phyloP scores from a whole-genome alignment of 495 filamentous ascomycete species.

The Penicillium angulare region DNA sequence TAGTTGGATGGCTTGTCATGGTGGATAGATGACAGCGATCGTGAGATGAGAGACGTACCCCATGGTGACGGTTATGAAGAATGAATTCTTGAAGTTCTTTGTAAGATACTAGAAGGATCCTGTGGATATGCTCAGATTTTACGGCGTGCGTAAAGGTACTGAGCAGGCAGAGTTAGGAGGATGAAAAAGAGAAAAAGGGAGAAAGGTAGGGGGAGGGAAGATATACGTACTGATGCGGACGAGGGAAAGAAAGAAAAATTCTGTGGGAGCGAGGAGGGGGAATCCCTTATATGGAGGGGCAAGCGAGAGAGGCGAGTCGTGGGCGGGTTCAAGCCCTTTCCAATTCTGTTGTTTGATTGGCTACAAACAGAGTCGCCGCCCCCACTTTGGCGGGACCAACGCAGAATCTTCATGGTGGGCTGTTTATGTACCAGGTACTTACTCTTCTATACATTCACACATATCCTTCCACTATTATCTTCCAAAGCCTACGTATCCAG shows the following conservation, averaged over 20 bases:
- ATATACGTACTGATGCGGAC: constrained; percentile 54
- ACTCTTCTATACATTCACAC: not conserved
- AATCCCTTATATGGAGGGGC: constrained; percentile 55
- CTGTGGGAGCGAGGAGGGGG: constrained; percentile 45
- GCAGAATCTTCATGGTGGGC: constrained; percentile 41
- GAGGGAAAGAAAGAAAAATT: constrained; percentile 39
- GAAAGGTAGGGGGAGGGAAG: constrained; percentile 28
- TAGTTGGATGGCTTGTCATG: not conserved
- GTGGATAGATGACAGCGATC: not conserved
- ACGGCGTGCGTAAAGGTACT: constrained; percentile 56
- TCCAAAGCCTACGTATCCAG: not conserved
- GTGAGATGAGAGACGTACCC: constrained; percentile 49
- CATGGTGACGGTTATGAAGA: constrained; percentile 46
- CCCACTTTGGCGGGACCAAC: constrained; percentile 24
- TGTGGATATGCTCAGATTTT: constrained; percentile 46
- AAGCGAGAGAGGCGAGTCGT: constrained; percentile 48
- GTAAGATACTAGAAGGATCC: constrained; percentile 44
- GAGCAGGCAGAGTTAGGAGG: constrained; percentile 38
- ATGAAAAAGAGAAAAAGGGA: constrained; percentile 21
- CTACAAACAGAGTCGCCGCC: constrained; percentile 4
- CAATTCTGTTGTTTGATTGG: constrained; percentile 28
- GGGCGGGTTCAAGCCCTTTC: constrained; percentile 44
- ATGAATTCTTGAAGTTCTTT: constrained; percentile 47
- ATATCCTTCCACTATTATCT: not conserved
- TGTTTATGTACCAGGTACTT: constrained; percentile 8